Percentiles rank a stretch among this genome's conserved stretches.
Evolutionary conservation across 176 grass and related monocot species (phyloP).

Genomic region (Oropetium thomaeum): DNA sequence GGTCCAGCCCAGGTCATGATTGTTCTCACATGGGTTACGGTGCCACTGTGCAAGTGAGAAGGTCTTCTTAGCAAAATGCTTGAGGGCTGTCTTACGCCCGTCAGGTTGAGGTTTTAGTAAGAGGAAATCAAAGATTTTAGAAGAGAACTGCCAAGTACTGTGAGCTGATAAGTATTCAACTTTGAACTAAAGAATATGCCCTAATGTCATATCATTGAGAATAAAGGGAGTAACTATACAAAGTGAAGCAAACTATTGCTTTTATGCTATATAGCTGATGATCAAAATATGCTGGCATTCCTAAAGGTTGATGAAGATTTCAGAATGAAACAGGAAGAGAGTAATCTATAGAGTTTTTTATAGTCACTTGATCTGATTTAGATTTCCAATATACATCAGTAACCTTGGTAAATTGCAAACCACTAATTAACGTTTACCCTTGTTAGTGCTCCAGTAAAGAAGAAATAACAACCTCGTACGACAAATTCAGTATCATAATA

Average conservation of each 20-base stretch:
- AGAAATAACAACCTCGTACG: conserved; percentile 16
- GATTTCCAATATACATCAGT: background rate
- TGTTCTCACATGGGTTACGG: too few species aligned
- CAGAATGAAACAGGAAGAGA: background rate
- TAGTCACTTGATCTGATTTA: conserved; percentile 5
- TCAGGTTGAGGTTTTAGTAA: too few species aligned
- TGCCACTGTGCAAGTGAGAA: too few species aligned
- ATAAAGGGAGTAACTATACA: too few species aligned
- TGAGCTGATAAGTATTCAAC: background rate
- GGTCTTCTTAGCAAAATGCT: too few species aligned
- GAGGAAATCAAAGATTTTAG: background rate
- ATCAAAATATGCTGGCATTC: too few species aligned
- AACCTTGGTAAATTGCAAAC: conserved; percentile 1
- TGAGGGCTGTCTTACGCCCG: too few species aligned
- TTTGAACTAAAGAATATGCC: too few species aligned
- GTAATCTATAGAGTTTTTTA: background rate
- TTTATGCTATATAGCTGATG: too few species aligned
- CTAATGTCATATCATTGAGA: too few species aligned
- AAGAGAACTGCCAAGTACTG: background rate
- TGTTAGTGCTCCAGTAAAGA: conserved; percentile 7
- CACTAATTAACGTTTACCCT: background rate
- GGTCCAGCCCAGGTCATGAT: too few species aligned
- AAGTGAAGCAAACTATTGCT: too few species aligned
- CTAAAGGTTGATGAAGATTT: background rate
- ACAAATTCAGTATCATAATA: background rate